Evolutionary conservation across 2,329 filamentous ascomycete genomes (phyloP), one percentile per base, ranked within the genome.

Genomic region (Verruconis gallopava): DNA sequence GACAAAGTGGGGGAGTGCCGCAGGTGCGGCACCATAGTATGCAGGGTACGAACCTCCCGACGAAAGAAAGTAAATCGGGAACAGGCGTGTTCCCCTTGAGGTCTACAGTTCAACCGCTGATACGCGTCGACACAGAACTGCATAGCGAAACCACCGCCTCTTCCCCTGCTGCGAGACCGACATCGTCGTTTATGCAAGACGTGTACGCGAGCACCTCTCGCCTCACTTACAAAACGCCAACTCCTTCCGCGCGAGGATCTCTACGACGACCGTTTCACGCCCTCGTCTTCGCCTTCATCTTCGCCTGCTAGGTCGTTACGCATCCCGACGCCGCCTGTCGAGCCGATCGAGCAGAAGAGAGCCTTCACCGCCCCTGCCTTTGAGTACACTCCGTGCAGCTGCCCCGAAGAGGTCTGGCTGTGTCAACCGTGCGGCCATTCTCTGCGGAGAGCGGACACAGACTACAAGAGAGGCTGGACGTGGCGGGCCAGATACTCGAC

Each of bases 1-100:
- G 89, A 95, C 59, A 74, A 93, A 74, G 89, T 96, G 4, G 74
- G 71, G 33, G 79, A 81, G 50, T 95, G 89, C 59, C 75, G 85
- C 43, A 73, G 79, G 47, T 96, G 89, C 58, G 73, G 72, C 30
- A 76, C 65, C 20, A 71, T 86, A 19, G 77, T 94, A 43, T 96
- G 89, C 60, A 75, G 89, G 62, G 86, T 93, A 72, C 28, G 37
- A 9, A 12, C 18, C 37, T n/a, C n/a, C n/a, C n/a, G n/a, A n/a
- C n/a, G n/a, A n/a, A n/a, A n/a, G n/a, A n/a, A n/a, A n/a, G n/a
- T n/a, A n/a, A n/a, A n/a, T n/a, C n/a, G n/a, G n/a, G n/a, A n/a
- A n/a, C n/a, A n/a, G n/a, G n/a, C n/a, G n/a, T n/a, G n/a, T n/a
- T n/a, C n/a, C n/a, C n/a, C n/a, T n/a, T n/a, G n/a, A 39, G 9